These are phyloP conservation scores for Wallacemonas sp. DNA, from an alignment of 208 protist species.

Conservation along the genomic window DNA sequence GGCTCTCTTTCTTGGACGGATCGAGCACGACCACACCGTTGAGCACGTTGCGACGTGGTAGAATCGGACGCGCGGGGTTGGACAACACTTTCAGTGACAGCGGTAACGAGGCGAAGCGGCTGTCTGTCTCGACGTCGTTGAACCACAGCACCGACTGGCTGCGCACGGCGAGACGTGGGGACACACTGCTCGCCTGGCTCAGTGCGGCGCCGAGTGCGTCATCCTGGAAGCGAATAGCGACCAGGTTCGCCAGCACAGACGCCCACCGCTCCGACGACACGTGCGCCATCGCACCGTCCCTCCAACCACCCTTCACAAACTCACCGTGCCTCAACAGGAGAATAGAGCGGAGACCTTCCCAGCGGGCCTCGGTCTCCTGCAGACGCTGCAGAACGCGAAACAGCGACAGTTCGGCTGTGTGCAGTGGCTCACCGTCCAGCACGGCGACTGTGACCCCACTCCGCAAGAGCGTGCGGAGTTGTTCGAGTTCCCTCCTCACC, in stretches of 20 bases:
- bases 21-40: constrained; percentile 67
- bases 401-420: constrained; percentile 26
- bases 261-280: not conserved
- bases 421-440: constrained; percentile 45
- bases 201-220: constrained; percentile 4
- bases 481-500: constrained; percentile 15
- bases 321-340: constrained; percentile 8
- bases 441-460: constrained; percentile 29
- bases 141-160: constrained; percentile 21
- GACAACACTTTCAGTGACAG: not conserved
- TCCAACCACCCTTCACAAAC: not conserved
- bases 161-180: constrained; percentile 11
- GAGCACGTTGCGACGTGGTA: constrained; percentile 79
- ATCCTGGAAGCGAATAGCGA: not conserved
- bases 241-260: not conserved
- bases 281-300: not conserved
- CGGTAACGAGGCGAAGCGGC: constrained; percentile 11
- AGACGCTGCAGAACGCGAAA: constrained; percentile 52
- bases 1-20: constrained; percentile 13
- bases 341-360: constrained; percentile 5
- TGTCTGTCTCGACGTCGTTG: constrained; percentile 35
- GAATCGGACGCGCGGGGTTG: constrained; percentile 7
- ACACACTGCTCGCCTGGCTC: not conserved
- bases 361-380: constrained; percentile 26
- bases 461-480: constrained; percentile 8